Base-by-base conservation (phyloP, 1,284 basidiomycete genomes). In the Ceratorhiza oryzae-sativae region DNA sequence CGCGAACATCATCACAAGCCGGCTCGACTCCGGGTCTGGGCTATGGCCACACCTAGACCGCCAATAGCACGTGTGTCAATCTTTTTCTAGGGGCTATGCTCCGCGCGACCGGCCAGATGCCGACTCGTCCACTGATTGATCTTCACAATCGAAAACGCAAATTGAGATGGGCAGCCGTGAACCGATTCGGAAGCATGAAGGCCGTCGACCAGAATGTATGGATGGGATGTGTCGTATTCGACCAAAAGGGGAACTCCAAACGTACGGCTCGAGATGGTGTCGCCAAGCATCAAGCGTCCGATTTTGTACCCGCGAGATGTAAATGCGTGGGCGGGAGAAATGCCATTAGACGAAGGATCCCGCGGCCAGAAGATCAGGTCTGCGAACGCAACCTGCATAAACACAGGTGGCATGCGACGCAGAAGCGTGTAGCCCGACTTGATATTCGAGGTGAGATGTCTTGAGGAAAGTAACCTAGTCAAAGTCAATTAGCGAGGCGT, bases 61-160 rank as follows among this genome's bases (percentile, higher is more conserved):
- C 65, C 65, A 68, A 4, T n/a, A n/a, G 27, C 27, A 20, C 4
- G 41, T 10, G 12, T 41, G n/a, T 68, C 65, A 32, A 68, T 30
- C 39, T 41, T 39, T 10, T 60, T 55, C 51, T 46, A 63, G 32
- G 15, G 51, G 15, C 10, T 4, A 20, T 46, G 6, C 27, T 13
- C 32, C 4, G 23, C 25, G 4, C 42, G 32, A 23, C 48, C 18
- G 48, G 5, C 20, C 46, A 39, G n/a, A 27, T 63, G 15, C 30
- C 36, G 36, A 6, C 10, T 18, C 20, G 30, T 41, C 67, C 67
- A 70, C 25, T 34, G 18, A 25, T 46, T 70, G 18, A 70, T 70
- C 25, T 59, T 70, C 1, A 49, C n/a, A 23, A 70, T 58, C 4
- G 41, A 18, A 3, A 23, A 20, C 1, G 23, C 20, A 13, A 70